A percentile compares a stretch with the other conserved stretches of the same genome.
phyloP scores from a whole-genome alignment of 148 eudicot species.

The Persicaria maculosa region DNA sequence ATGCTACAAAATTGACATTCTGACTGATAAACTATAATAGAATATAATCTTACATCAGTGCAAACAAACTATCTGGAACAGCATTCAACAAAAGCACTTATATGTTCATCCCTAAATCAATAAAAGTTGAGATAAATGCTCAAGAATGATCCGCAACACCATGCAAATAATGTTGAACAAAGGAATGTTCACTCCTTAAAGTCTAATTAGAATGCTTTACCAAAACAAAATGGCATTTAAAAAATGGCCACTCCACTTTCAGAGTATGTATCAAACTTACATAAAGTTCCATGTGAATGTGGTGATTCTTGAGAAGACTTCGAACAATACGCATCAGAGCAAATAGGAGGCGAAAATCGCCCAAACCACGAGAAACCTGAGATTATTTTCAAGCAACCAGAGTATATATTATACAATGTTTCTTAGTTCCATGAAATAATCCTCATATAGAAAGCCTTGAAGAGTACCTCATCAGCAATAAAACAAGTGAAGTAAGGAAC shows the following conservation, averaged over 20 bases:
- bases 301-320: constrained; percentile 67
- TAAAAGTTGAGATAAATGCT: not conserved
- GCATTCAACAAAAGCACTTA: not conserved
- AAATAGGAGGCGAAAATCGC: constrained; percentile 51
- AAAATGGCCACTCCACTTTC: not conserved
- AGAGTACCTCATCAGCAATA: constrained; percentile 59
- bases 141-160: not conserved
- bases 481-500: constrained; percentile 70
- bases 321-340: constrained; percentile 70
- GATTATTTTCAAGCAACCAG: constrained; percentile 6
- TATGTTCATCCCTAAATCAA: not conserved
- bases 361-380: constrained; percentile 73
- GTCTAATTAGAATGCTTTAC: not conserved
- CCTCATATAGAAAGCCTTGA: not conserved
- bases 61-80: not conserved
- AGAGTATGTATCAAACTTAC: constrained; percentile 30
- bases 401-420: not conserved
- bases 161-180: not conserved
- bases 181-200: not conserved
- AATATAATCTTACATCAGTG: not conserved
- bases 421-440: not conserved
- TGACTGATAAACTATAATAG: not conserved
- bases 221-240: not conserved
- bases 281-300: constrained; percentile 69
- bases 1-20: not conserved